Base-by-base conservation (phyloP, 2,329 filamentous ascomycete species). In the Elsinoe necatrix region DNA sequence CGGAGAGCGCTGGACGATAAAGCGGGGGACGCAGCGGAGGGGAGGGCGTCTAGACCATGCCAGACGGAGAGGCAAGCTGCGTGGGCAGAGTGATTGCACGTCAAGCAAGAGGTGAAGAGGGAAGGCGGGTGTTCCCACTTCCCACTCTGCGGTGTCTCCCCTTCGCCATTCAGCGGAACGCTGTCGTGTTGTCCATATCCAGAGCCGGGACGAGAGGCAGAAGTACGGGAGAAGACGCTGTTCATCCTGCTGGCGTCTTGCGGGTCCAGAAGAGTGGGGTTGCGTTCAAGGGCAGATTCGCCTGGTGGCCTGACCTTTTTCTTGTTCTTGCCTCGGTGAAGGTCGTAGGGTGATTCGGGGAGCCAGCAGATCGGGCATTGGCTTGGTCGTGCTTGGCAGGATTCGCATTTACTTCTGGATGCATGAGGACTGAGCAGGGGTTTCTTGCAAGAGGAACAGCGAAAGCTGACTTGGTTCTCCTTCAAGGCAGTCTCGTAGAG, bases 1-100 rank as follows among this genome's bases (percentile, higher is more conserved):
- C 48, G 25, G 25, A 31, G 45, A 2, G 25, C 29, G 12, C 31
- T 29, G 3, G 48, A 37, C 1, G 25, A 29, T n/a, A 52, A 16
- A 14, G 48, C 48, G 2, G 31, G 48, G 2, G 48, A 52, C 20
- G 48, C 34, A 64, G 57, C 6, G 1, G 37, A 4, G 39, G 57
- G 9, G 34, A 54, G 11, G 41, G 73, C 70, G 35, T 73, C 66
- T 20, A 73, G 59, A 16, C 69, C 68, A 56, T 82, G 77, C 81
- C 81, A 84, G 12, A 73, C 72, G 6, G 71, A 72, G 27, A 83
- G 72, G 64, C 82, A 85, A 51, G 75, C 75, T 4, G 75, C 69
- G 63, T 85, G 82, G 1, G 77, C 80, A 37, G 78, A 76, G 62
- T 85, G 82, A 3, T 80, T 80, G 65, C 82, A 85, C 11, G 77